A percentile compares a stretch with the other conserved stretches of the same genome.
Evolutionary conservation across 176 grass and related monocot species (phyloP).

Genomic region (Oryza glaberrima): DNA sequence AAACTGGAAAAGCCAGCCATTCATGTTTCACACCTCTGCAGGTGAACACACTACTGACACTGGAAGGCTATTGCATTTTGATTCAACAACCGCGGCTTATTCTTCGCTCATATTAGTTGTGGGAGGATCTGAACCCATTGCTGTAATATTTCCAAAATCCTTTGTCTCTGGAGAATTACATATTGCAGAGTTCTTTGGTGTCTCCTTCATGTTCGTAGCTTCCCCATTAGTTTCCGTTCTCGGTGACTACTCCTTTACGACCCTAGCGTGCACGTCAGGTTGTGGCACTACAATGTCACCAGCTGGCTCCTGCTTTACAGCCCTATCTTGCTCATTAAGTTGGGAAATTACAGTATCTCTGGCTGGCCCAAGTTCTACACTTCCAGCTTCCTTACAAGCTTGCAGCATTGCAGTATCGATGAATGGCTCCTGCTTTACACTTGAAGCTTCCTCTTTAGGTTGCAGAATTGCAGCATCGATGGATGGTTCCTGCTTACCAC

Average conservation of each 20-base stretch:
- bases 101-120: background rate
- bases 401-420: background rate
- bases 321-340: conserved; percentile 21
- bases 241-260: background rate
- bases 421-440: conserved; percentile 24
- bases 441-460: background rate
- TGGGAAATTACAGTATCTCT: conserved; percentile 1
- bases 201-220: background rate
- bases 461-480: background rate
- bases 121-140: background rate
- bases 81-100: conserved; percentile 30
- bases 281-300: conserved; percentile 2
- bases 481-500: background rate
- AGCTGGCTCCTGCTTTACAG: background rate
- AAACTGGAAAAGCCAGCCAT: no score
- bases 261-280: conserved; percentile 1
- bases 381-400: background rate
- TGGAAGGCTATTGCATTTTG: background rate
- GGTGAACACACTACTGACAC: background rate
- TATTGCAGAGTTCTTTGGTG: background rate
- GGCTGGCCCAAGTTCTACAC: background rate
- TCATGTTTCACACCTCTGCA: no score
- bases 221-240: conserved; percentile 10
- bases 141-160: background rate
- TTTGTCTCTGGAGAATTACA: conserved; percentile 19